phyloP scores from a whole-genome alignment of 176 grass and related monocot genomes.

The Carex pumila region DNA sequence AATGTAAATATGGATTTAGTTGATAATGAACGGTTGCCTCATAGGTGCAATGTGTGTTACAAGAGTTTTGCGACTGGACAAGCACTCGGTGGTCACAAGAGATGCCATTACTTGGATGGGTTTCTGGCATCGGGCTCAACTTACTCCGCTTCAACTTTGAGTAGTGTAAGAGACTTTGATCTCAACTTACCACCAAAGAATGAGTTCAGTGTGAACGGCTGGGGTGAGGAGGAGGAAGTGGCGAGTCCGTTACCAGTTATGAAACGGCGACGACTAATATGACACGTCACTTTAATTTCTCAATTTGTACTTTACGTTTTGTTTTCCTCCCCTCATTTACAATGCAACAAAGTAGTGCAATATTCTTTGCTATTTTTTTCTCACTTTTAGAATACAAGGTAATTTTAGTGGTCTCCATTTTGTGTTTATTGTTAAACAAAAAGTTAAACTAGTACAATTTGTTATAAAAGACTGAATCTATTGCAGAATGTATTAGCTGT shows the following conservation, averaged over 20 bases:
- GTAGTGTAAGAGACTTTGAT: slow-evolving; percentile 55
- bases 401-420: background rate
- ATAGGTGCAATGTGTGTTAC: slow-evolving; percentile 62
- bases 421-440: background rate
- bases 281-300: background rate
- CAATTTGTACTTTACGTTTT: background rate
- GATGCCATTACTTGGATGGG: slow-evolving; percentile 69
- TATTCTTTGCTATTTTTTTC: background rate
- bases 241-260: slow-evolving; percentile 53
- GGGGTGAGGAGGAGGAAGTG: slow-evolving; percentile 67
- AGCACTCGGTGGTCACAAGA: slow-evolving; percentile 87
- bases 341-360: background rate
- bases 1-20: background rate
- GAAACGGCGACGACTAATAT: slow-evolving; percentile 33
- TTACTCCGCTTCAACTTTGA: slow-evolving; percentile 19
- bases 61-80: slow-evolving; percentile 63
- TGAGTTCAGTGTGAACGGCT: slow-evolving; percentile 28
- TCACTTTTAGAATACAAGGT: background rate
- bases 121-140: slow-evolving; percentile 21
- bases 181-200: slow-evolving; percentile 52
- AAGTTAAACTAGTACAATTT: background rate
- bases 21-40: slow-evolving; percentile 7
- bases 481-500: no score
- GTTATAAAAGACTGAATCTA: background rate
- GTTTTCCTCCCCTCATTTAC: background rate